These are phyloP conservation scores for Ascochyta fabae DNA, from an alignment of 2,329 filamentous ascomycete genomes.

Conservation along the genomic window DNA sequence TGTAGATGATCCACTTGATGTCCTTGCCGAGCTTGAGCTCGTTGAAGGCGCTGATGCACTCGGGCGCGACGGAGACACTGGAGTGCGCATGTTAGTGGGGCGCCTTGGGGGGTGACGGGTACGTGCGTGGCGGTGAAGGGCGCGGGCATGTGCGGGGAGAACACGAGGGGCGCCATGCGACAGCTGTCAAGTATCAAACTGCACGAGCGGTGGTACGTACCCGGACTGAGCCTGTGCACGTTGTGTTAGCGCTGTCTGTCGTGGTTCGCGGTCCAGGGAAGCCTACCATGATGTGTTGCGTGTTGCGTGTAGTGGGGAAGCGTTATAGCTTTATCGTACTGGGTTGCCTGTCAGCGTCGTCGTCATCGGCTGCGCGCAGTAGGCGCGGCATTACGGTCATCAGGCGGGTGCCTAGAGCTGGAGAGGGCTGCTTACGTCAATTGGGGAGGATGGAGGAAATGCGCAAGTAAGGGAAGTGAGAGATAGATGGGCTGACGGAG, in stretches of 20 bases:
- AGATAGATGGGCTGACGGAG: conserved; percentile 28
- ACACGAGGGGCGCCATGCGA: conserved; percentile 9
- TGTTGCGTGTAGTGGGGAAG: conserved; percentile 31
- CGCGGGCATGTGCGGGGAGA: conserved; percentile 16
- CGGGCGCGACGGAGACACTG: conserved; percentile 74
- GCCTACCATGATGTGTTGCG: conserved; percentile 46
- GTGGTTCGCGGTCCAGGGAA: background rate
- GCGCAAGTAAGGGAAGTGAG: conserved; percentile 23
- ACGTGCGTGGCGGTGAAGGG: background rate
- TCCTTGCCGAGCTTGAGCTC: conserved; percentile 82
- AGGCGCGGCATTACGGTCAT: conserved; percentile 13
- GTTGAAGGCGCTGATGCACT: conserved; percentile 75
- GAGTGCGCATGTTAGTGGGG: conserved; percentile 22
- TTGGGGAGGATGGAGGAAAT: conserved; percentile 27
- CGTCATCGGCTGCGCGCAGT: conserved; percentile 39
- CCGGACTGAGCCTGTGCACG: conserved; percentile 51
- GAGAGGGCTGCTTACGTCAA: conserved; percentile 36
- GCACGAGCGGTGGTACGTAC: conserved; percentile 43
- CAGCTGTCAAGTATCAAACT: conserved; percentile 21
- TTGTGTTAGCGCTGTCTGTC: conserved; percentile 24
- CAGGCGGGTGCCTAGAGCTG: conserved; percentile 25
- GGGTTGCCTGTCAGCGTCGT: conserved; percentile 45
- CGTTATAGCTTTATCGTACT: conserved; percentile 42
- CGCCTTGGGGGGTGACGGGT: background rate
- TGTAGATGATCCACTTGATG: conserved; percentile 84